Base-by-base conservation (phyloP, 768 basidiomycete species). In the Mycena rebaudengoi region DNA sequence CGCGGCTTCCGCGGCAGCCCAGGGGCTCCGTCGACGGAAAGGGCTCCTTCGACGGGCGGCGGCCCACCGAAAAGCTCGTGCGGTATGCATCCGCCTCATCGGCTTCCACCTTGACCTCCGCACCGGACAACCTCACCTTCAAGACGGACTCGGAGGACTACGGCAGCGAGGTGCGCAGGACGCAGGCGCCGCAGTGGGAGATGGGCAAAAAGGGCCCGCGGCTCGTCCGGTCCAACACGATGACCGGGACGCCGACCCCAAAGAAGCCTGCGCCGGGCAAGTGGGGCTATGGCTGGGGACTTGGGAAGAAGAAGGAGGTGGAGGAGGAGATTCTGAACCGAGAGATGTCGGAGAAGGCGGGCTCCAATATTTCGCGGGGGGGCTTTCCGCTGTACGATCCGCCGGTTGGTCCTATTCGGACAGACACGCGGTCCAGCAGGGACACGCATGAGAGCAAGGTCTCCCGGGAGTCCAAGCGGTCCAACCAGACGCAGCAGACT, bases 201-300 rank as follows among this genome's bases (percentile, higher is more conserved):
- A 79, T 64, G 62, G 62, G 66, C 40, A 79, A 81, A 60, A 80
- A 79, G 13, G 77, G 74, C 46, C 77, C 78, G 23, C 83, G 81
- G 67, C 76, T 85, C 21, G 74, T 75, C 1, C 82, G 87, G 56
- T 78, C 80, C 2, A 86, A 82, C 69, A 84, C 88, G 5, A 83
- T 86, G 75, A 82, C 82, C 0, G 87, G 88, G 29, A 85, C 87
- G 21, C n/a, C n/a, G n/a, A n/a, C n/a, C n/a, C n/a, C n/a, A n/a
- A 89, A 87, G 74, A 86, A 83, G 64, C 83, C 83, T 20, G 28
- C 41, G 26, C 12, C 65, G 37, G 76, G 75, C 45, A 86, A 79
- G 71, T 88, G 85, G 83, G 90, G 90, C n/a, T 91, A 90, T 73
- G 89, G 89, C 37, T 89, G 88, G 87, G 89, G 89, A 0, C 52